Percentiles rank a stretch among this genome's conserved stretches.
Evolutionary conservation across 2,329 filamentous ascomycete species (phyloP).

Genomic region (Peltaster fructicola): DNA sequence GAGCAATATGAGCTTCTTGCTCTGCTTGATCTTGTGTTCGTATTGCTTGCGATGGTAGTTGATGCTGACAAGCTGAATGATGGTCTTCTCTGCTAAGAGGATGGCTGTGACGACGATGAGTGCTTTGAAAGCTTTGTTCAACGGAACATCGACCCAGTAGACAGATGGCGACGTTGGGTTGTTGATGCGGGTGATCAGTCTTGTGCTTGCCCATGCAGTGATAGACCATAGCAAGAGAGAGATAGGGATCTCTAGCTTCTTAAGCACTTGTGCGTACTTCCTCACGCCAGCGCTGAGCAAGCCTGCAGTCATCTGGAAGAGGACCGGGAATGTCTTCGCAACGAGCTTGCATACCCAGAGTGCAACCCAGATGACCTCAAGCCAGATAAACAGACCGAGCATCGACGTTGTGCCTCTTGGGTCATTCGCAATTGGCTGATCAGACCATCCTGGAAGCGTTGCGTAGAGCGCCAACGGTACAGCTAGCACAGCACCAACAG

Average conservation of each 20-base stretch:
- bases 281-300: constrained; percentile 52
- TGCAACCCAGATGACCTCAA: constrained; percentile 49
- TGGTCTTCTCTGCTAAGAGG: constrained; percentile 48
- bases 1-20: constrained; percentile 57
- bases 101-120: constrained; percentile 45
- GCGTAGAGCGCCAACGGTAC: constrained; percentile 39
- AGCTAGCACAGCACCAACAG: constrained; percentile 43
- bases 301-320: constrained; percentile 53
- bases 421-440: constrained; percentile 12
- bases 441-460: too few relatives aligned
- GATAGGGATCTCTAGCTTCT: constrained; percentile 46
- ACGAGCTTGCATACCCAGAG: constrained; percentile 51
- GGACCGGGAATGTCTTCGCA: constrained; percentile 39
- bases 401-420: constrained; percentile 25
- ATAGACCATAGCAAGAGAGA: constrained; percentile 54
- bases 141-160: constrained; percentile 28
- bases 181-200: constrained; percentile 20
- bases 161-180: too few relatives aligned
- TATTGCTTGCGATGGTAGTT: constrained; percentile 60
- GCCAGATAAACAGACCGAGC: constrained; percentile 49
- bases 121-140: constrained; percentile 42
- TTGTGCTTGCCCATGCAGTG: constrained; percentile 44
- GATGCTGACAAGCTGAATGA: constrained; percentile 55
- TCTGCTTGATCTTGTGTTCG: constrained; percentile 54
- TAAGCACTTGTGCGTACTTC: constrained; percentile 51